Conservation (phyloP, 2,329 filamentous ascomycete genomes). For the Trichoderma breve region DNA sequence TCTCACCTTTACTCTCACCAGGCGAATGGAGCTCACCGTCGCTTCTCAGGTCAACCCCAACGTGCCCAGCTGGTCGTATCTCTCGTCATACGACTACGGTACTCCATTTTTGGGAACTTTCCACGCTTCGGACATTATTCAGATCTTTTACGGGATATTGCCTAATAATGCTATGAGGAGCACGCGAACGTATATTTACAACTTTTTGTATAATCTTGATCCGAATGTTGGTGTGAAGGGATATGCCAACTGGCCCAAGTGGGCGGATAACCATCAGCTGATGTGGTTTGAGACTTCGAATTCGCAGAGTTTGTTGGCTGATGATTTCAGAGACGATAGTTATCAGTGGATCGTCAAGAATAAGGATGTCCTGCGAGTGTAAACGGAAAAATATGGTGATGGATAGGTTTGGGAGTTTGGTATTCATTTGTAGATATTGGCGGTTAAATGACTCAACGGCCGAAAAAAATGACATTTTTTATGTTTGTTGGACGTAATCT, state of each 20-base stretch:
- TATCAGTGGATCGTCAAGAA: constrained; percentile 31
- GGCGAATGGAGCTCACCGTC: constrained; percentile 59
- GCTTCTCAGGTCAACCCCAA: constrained; percentile 47
- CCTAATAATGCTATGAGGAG: constrained; percentile 60
- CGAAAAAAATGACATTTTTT: background rate
- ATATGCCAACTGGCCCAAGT: constrained; percentile 43
- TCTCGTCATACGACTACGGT: constrained; percentile 68
- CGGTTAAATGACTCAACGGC: background rate
- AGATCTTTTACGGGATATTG: constrained; percentile 64
- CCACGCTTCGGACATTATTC: constrained; percentile 67
- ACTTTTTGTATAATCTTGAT: constrained; percentile 68
- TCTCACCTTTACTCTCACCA: constrained; percentile 68
- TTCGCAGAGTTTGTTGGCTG: constrained; percentile 33
- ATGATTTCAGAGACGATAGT: constrained; percentile 39
- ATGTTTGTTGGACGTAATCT: background rate
- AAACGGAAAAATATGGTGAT: background rate
- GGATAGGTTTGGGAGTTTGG: background rate
- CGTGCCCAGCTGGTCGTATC: constrained; percentile 73
- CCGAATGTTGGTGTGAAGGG: constrained; percentile 57
- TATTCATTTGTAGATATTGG: background rate
- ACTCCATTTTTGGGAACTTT: constrained; percentile 73
- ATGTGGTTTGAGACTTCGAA: constrained; percentile 43
- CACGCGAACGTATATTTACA: constrained; percentile 68
- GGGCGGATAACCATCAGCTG: constrained; percentile 47
- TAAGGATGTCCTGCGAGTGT: constrained; percentile 28